Evolutionary conservation across 768 basidiomycete species (phyloP), one percentile per base, ranked within the genome.

Genomic region (Xerocomellus amylosporus): DNA sequence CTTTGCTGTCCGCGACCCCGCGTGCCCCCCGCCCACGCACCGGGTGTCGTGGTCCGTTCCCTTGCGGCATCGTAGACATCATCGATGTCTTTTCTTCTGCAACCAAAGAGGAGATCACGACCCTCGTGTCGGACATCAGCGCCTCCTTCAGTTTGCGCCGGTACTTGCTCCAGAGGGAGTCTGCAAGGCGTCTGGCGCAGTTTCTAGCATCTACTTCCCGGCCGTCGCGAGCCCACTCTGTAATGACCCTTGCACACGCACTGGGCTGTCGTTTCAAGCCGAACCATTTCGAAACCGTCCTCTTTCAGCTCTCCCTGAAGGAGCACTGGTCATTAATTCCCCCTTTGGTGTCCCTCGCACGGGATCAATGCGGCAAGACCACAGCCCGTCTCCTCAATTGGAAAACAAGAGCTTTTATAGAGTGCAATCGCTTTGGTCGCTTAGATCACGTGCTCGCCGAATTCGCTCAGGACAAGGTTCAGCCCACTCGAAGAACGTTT

Each of bases 371-470:
- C 15, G 79, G 79, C 40, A 73, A 71, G 49, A 75, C 78, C 3
- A 84, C 82, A 4, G 59, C 70, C 30, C 79, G 82, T 31, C 73
- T 91, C 22, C 76, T 92, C 56, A 84, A 92, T 65, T 90, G 87
- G 88, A 80, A 81, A 45, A 73, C 79, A 8, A 80, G 82, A 36
- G 85, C 87, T 1, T 63, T 83, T 38, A 68, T 85, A 53, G 85
- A 89, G 66, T 73, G 71, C 5, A 72, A 78, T 52, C 70, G 77
- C 30, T 88, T 78, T 60, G 64, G 68, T 24, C 64, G 62, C 8
- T 71, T 91, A 24, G 69, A 75, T 54, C 65, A 63, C 38, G 73
- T 80, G 2, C 68, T 87, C 41, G 64, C 74, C 26, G 77, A 84
- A 49, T 90, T 86, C 72, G 61, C 72, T 46, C 62, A 64, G 26